Conservation (phyloP, 345 rosid species). For the Corchorus capsularis region DNA sequence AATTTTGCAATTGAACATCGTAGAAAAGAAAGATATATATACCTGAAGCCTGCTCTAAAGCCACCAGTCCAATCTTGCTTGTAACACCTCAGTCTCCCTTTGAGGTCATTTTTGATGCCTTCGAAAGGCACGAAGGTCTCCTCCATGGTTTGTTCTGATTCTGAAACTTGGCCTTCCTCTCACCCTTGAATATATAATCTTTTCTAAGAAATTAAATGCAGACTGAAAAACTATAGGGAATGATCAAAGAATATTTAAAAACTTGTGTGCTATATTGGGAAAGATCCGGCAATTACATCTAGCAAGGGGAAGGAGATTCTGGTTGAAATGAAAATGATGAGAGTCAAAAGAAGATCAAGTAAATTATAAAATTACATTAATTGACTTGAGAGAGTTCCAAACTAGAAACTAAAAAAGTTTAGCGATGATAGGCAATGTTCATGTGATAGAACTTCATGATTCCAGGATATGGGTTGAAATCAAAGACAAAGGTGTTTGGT, state of each 20-base stretch:
- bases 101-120: constrained; percentile 87
- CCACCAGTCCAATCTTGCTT: constrained; percentile 96
- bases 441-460: background rate
- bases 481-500: background rate
- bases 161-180: background rate
- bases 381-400: background rate
- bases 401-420: background rate
- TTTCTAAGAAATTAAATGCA: background rate
- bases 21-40: background rate
- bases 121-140: constrained; percentile 88
- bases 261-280: background rate
- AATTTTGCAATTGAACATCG: constrained; percentile 3
- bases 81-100: constrained; percentile 82
- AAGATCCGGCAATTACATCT: constrained; percentile 5
- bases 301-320: background rate
- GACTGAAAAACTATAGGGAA: background rate
- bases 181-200: background rate
- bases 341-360: background rate
- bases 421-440: constrained; percentile 12
- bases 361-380: constrained; percentile 12
- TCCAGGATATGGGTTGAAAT: constrained; percentile 3
- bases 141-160: constrained; percentile 48
- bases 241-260: background rate
- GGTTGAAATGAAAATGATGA: constrained; percentile 1
- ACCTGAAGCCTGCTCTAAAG: constrained; percentile 85